These are phyloP conservation scores for Pharnaceum exiguum DNA, from an alignment of 148 eudicot genomes.

Conservation along the genomic window DNA sequence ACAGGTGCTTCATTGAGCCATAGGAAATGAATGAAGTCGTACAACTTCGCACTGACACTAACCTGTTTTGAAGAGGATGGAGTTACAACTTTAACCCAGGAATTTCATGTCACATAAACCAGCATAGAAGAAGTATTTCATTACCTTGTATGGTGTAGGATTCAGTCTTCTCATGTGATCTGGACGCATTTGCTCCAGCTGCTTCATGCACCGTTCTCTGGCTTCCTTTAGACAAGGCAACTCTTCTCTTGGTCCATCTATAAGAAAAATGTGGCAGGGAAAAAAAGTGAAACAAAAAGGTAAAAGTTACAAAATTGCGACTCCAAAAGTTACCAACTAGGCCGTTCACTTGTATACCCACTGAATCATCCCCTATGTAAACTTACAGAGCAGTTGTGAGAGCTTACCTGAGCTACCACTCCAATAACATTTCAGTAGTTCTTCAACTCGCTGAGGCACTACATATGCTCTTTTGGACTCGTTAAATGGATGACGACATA, in stretches of 20 bases:
- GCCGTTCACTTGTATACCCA: too few species aligned
- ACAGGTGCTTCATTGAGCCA: constrained; percentile 89
- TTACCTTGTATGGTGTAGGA: constrained; percentile 97
- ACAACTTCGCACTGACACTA: constrained; percentile 65
- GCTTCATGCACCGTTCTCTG: constrained; percentile 63
- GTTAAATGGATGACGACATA: constrained; percentile 95
- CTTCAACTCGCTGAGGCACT: constrained; percentile 92
- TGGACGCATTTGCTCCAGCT: constrained; percentile 83
- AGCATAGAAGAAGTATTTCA: neutral
- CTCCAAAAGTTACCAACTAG: too few species aligned
- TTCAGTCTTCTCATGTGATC: constrained; percentile 97
- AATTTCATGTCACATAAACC: neutral
- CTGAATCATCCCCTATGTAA: neutral
- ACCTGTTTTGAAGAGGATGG: constrained; percentile 37
- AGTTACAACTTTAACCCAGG: neutral
- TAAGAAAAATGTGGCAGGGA: constrained; percentile 12
- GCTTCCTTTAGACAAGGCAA: constrained; percentile 58
- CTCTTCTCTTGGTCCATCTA: constrained; percentile 67
- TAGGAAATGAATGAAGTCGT: constrained; percentile 72
- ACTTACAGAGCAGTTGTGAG: neutral
- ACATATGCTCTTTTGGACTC: constrained; percentile 96
- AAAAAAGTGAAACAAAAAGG: neutral
- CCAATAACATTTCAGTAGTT: constrained; percentile 93
- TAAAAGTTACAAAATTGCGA: too few species aligned
- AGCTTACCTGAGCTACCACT: constrained; percentile 73